Conservation (phyloP, 140 eudicot genomes). For the Anethum foeniculum region DNA sequence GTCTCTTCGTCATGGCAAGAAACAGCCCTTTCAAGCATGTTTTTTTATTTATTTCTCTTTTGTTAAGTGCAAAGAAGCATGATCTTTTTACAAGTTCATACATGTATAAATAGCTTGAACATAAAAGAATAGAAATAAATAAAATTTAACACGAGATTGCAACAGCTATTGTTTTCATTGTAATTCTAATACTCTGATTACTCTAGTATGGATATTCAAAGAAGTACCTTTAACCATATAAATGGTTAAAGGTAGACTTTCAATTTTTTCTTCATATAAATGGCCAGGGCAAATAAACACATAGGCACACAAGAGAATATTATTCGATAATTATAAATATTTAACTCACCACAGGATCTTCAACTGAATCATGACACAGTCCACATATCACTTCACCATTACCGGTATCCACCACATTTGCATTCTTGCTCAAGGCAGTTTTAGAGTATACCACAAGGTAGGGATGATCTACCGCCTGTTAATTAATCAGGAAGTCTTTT, state of each 20-base stretch:
- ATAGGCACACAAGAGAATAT: neutral
- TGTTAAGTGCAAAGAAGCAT: neutral
- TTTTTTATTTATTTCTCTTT: neutral
- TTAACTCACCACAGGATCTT: conserved; percentile 74
- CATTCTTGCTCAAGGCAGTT: conserved; percentile 41
- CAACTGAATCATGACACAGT: conserved; percentile 70
- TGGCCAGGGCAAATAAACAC: neutral
- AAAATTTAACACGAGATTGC: neutral
- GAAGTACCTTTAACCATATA: neutral
- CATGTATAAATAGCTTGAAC: neutral
- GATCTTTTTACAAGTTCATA: neutral
- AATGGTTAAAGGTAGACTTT: neutral
- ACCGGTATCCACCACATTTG: conserved; percentile 21
- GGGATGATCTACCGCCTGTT: conserved; percentile 98
- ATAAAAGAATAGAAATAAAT: neutral
- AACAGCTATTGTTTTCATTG: neutral
- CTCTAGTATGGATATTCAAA: neutral
- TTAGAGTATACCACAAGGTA: conserved; percentile 88
- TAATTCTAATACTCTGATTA: neutral
- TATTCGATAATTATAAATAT: neutral
- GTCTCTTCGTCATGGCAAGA: neutral
- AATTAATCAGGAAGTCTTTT: neutral
- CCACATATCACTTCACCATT: conserved; percentile 52
- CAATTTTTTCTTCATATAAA: neutral
- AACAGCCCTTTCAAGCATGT: neutral